These are phyloP conservation scores for Alternaria ventricosa DNA, from an alignment of 2,329 filamentous ascomycete species.

Conservation along the genomic window DNA sequence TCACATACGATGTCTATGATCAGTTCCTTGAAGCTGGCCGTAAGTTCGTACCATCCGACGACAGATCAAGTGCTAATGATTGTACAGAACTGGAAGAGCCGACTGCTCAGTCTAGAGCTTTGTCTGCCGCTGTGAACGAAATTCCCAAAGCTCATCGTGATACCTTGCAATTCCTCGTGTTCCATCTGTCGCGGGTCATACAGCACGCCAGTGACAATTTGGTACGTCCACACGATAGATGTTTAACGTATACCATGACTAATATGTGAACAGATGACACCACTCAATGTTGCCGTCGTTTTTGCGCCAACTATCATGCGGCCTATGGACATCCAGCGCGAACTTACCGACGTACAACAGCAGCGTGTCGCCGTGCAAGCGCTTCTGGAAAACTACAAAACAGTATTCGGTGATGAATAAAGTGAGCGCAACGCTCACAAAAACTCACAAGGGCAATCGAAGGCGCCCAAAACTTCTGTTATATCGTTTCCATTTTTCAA, in stretches of 20 bases:
- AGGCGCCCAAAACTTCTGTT: neutral
- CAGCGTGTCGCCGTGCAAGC: slow-evolving; percentile 94
- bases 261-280: slow-evolving; percentile 74
- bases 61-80: slow-evolving; percentile 4
- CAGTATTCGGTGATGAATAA: slow-evolving; percentile 68
- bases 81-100: slow-evolving; percentile 67
- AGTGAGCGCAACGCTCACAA: neutral
- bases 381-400: slow-evolving; percentile 86
- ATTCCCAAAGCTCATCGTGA: slow-evolving; percentile 86
- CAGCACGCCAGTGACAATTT: slow-evolving; percentile 83
- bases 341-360: slow-evolving; percentile 94
- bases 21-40: slow-evolving; percentile 80
- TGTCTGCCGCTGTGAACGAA: slow-evolving; percentile 76
- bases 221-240: slow-evolving; percentile 58
- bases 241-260: slow-evolving; percentile 7
- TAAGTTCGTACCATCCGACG: slow-evolving; percentile 52
- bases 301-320: slow-evolving; percentile 98
- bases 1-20: slow-evolving; percentile 94
- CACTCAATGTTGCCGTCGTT: slow-evolving; percentile 93
- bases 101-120: slow-evolving; percentile 56
- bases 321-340: slow-evolving; percentile 84
- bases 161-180: slow-evolving; percentile 90
- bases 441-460: neutral
- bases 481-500: slow-evolving; percentile 5
- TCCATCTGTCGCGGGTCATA: slow-evolving; percentile 89